phyloP scores from a whole-genome alignment of 176 grass and related monocot species.

The Triticum dicoccoides region DNA sequence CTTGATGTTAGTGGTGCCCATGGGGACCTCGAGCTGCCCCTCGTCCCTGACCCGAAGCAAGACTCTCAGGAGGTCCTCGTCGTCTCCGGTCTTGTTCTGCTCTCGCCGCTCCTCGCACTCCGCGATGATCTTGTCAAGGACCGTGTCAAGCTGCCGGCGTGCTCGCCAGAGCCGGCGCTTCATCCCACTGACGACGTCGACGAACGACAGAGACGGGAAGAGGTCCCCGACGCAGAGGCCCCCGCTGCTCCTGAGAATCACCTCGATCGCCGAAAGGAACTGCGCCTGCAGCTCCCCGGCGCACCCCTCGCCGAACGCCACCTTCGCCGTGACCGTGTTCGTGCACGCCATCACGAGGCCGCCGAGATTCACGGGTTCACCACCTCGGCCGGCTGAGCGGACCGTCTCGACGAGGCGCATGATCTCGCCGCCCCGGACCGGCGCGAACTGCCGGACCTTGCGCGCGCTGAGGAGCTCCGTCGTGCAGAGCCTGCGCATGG shows the following conservation, averaged over 20 bases:
- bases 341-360: neutral
- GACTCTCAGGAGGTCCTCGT: constrained; percentile 23
- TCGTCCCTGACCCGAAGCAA: constrained; percentile 32
- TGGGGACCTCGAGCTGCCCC: neutral
- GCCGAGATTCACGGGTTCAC: neutral
- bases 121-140: neutral
- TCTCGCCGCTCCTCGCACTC: neutral
- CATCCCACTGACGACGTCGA: constrained; percentile 7
- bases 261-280: neutral
- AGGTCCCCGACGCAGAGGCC: constrained; percentile 26
- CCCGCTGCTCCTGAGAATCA: neutral
- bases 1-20: constrained; percentile 12
- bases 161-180: neutral
- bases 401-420: no score
- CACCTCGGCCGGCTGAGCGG: neutral
- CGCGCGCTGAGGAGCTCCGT: no score
- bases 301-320: constrained; percentile 6
- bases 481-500: no score
- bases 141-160: neutral
- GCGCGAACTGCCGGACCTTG: no score
- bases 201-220: constrained; percentile 28
- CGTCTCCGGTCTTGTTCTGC: neutral
- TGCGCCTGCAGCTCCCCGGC: neutral
- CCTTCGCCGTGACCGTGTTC: neutral
- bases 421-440: no score